Evolutionary conservation across 2,329 filamentous ascomycete genomes (phyloP), one percentile per base, ranked within the genome.

Genomic region (Drechslera avenae): DNA sequence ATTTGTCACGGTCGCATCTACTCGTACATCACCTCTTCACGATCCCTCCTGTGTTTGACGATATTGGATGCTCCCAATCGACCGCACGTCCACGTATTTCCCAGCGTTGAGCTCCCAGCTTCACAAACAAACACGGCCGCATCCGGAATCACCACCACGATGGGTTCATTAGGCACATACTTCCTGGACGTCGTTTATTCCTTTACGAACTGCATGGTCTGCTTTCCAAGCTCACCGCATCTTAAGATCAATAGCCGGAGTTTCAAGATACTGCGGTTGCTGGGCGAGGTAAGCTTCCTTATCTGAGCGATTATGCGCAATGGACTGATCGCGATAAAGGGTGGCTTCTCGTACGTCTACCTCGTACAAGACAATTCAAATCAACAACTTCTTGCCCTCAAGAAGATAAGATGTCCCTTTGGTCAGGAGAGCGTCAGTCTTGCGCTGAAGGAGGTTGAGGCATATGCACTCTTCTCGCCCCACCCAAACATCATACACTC

Each of bases 361-460:
- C 89, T 99, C 52, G 94, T 99, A 53, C 90, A 97, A 80, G 92
- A 97, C 74, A 93, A 89, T 39, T 81, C 85, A 46, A 88, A 86
- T 44, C 89, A 90, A 52, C 86, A 93, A 66, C 84, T 96, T 39
- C 93, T 96, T 74, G 94, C 94, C 14, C 86, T 97, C 56, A 99
- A 99, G 77, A 99, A 99, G 83, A 99, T 99, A 75, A 88, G 93
- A 71, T 99, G 94, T 80, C 93, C 94, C 4, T 97, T 99, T 69
- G 94, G 94, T 61, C 89, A 94, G 75, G 94, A 99, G 80, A 96
- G 91, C 19, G 93, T 99, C 52, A 86, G 91, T 61, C 91, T 90
- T 73, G 94, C 94, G 43, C 88, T 97, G 82, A 93, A 93, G 74
- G 94, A 99, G 79, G 94, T 97, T 56, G 93, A 97, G 74, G 93